Percentiles rank a stretch among this genome's conserved stretches.
These are phyloP conservation scores for Lyophyllum decastes DNA, from an alignment of 768 basidiomycete species.

Conservation along the genomic window DNA sequence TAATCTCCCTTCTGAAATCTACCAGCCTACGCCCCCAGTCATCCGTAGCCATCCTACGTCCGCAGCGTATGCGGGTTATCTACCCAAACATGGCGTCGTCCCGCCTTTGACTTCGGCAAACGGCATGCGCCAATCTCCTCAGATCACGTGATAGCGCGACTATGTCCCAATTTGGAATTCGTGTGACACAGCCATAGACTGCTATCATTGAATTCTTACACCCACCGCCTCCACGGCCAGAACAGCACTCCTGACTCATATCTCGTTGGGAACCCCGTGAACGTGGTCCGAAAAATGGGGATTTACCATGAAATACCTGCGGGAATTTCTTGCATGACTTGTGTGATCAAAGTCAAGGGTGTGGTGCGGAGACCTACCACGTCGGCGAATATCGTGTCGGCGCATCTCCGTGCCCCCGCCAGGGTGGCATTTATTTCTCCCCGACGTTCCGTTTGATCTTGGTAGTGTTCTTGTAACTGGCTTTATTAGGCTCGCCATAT, in stretches of 20 bases:
- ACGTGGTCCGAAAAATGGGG: neutral
- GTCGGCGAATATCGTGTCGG: constrained; percentile 3
- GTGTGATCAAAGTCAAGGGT: too few species aligned
- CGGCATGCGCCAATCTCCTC: neutral
- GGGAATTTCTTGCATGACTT: too few species aligned
- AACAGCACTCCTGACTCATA: too few species aligned
- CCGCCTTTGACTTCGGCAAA: neutral
- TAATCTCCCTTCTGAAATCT: neutral
- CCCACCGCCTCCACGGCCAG: neutral
- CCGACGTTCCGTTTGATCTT: too few species aligned
- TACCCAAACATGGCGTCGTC: neutral
- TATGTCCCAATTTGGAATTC: neutral
- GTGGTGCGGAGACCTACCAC: neutral
- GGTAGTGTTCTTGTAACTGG: neutral
- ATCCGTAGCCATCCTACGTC: neutral
- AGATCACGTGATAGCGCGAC: constrained; percentile 8
- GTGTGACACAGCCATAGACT: neutral
- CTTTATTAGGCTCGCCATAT: neutral
- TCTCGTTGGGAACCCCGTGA: too few species aligned
- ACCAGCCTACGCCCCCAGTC: neutral
- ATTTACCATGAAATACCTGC: neutral
- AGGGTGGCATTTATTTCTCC: neutral
- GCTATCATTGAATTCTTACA: too few species aligned
- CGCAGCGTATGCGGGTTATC: neutral
- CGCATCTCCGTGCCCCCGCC: constrained; percentile 1